Conservation (phyloP, 768 basidiomycete species). For the Lepiota venenata region DNA sequence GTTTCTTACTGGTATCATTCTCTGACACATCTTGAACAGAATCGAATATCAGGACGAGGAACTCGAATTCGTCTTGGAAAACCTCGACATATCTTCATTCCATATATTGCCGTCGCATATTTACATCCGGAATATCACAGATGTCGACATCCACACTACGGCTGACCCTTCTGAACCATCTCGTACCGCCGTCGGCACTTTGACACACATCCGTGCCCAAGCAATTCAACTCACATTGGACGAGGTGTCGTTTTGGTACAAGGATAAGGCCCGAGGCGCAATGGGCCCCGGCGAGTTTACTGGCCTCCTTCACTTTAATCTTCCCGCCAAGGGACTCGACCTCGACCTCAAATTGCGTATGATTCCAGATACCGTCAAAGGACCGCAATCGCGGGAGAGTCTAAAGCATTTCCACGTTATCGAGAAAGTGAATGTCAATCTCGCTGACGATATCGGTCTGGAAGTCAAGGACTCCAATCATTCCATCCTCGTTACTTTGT, state of each 20-base stretch:
- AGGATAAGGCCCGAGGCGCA: constrained; percentile 49
- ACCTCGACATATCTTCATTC: constrained; percentile 66
- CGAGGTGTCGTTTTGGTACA: constrained; percentile 74
- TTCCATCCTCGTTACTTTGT: constrained; percentile 53
- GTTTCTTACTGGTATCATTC: neutral
- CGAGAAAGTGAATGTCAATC: constrained; percentile 50
- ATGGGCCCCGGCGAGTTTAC: constrained; percentile 55
- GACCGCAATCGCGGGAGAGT: constrained; percentile 36
- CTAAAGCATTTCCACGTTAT: constrained; percentile 53
- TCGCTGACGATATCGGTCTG: constrained; percentile 55
- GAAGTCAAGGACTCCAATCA: constrained; percentile 63
- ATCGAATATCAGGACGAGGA: constrained; percentile 70
- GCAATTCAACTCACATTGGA: constrained; percentile 60
- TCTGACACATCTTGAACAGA: constrained; percentile 29
- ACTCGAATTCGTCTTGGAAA: constrained; percentile 72
- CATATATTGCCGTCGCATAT: constrained; percentile 66
- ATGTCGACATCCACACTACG: constrained; percentile 42
- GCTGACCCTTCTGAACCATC: constrained; percentile 32
- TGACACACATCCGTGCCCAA: constrained; percentile 64
- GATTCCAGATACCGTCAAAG: constrained; percentile 48
- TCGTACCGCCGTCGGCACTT: constrained; percentile 52
- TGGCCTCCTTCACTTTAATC: constrained; percentile 56
- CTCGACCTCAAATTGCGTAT: constrained; percentile 64
- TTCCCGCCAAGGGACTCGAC: constrained; percentile 67
- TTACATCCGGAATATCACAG: constrained; percentile 69